phyloP scores from a whole-genome alignment of 352 stramenopile species.

The Globisporangium emineosum region DNA sequence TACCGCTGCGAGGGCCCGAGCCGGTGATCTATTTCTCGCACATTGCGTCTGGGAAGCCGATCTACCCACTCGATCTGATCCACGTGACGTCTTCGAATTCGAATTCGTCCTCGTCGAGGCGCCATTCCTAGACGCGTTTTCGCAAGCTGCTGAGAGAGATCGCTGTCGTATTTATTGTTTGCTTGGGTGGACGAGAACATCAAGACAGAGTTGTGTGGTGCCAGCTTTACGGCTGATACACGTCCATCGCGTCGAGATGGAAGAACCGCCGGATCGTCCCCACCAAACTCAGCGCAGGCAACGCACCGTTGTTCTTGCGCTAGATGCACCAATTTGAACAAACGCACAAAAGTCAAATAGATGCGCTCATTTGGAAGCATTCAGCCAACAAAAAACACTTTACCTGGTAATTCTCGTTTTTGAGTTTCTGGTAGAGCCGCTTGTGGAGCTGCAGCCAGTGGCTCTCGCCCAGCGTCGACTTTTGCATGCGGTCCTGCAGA shows the following conservation, averaged over 20 bases:
- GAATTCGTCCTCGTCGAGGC: conserved; percentile 10
- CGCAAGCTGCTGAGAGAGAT: neutral
- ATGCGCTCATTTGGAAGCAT: neutral
- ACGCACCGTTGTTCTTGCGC: conserved; percentile 63
- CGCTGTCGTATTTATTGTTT: conserved; percentile 10
- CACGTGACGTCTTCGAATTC: conserved; percentile 44
- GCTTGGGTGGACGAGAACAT: neutral
- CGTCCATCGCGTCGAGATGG: conserved; percentile 45
- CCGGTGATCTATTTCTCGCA: conserved; percentile 75
- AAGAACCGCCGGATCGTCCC: conserved; percentile 72
- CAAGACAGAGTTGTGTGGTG: neutral
- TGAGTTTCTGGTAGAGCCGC: conserved; percentile 68
- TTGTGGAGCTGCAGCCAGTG: conserved; percentile 83
- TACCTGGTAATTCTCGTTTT: conserved; percentile 67
- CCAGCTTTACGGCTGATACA: conserved; percentile 52
- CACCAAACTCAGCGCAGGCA: conserved; percentile 50
- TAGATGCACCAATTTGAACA: conserved; percentile 16
- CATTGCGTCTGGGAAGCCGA: conserved; percentile 60
- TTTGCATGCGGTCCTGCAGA: conserved; percentile 91
- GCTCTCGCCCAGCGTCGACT: conserved; percentile 74
- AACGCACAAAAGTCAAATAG: conserved; percentile 9
- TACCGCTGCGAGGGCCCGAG: conserved; percentile 73
- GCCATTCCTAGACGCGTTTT: conserved; percentile 2
- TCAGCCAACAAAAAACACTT: neutral
- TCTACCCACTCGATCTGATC: conserved; percentile 75